Evolutionary conservation across 2,329 filamentous ascomycete species (phyloP), one percentile per base, ranked within the genome.

Genomic region (Salinomyces thailandicus): DNA sequence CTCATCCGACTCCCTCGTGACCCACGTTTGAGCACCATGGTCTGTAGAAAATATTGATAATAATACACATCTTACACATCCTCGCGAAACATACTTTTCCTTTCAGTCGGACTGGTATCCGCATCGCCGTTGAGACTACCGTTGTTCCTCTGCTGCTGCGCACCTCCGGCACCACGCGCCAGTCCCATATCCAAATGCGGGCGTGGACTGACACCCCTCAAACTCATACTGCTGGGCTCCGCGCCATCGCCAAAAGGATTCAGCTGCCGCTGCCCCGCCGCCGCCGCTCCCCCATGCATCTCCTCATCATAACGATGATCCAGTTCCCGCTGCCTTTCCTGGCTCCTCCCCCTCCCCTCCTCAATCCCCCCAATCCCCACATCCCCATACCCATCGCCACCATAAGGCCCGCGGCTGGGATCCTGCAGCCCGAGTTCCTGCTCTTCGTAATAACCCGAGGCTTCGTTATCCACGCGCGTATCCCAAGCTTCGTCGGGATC

Each of bases 401-500:
- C 60, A 33, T 61, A 63, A 6, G 57, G 60, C 16, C 58, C 60
- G 6, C 57, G 58, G 35, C 53, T 54, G 28, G 62, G 61, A 45
- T 65, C 60, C 34, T 62, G 68, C 22, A 73, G 54, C 0, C 79
- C 79, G 4, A 85, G 64, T 59, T 86, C 82, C 53, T 82, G 76
- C 56, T 89, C 84, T 54, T 89, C 84, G 53, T 84, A 80, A 59
- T 84, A 84, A 1, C 71, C 71, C 15, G 67, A 66, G 13, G 79
- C 75, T 58, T 87, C 83, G 49, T 77, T 70, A 39, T 81, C 82
- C 4, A 93, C 83, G 41, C 82, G 69, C 45, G 82, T 63, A 62
- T 91, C 84, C 85, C 85, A 93, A 2, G 84, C 83, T 53, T 87
- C 83, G 55, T 93, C 85, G 1, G 82, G 82, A 52, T 91, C 85